These are phyloP conservation scores for Aspergillus ustus DNA, from an alignment of 2,329 filamentous ascomycete species.

Conservation along the genomic window DNA sequence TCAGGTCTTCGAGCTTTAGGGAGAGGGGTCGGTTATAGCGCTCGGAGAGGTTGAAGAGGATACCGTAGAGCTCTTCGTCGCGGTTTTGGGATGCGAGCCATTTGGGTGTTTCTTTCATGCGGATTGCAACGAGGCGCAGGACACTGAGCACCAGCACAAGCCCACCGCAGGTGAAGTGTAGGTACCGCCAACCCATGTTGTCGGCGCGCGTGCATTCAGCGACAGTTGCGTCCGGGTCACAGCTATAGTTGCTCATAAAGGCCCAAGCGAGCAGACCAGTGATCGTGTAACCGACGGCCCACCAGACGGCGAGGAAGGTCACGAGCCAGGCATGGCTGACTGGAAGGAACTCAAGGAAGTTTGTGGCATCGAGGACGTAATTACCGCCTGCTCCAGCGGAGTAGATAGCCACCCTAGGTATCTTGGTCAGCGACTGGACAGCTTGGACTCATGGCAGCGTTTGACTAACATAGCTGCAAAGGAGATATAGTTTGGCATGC, in stretches of 20 bases:
- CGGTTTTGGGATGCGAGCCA: conserved; percentile 75
- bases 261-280: conserved; percentile 66
- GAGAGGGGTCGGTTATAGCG: conserved; percentile 10
- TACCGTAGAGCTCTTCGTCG: conserved; percentile 75
- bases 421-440: neutral
- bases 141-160: conserved; percentile 75
- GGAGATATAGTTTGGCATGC: conserved; percentile 67
- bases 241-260: conserved; percentile 71
- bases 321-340: conserved; percentile 70
- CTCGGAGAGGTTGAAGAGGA: conserved; percentile 48
- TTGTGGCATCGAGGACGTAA: conserved; percentile 76
- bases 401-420: conserved; percentile 11
- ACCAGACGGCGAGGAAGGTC: conserved; percentile 78
- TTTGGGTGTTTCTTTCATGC: conserved; percentile 83
- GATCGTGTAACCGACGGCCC: conserved; percentile 66
- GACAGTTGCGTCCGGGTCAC: conserved; percentile 33
- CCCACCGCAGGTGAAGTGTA: conserved; percentile 70
- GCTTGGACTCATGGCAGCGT: conserved; percentile 26
- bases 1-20: neutral
- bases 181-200: conserved; percentile 73
- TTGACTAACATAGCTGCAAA: conserved; percentile 24
- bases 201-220: conserved; percentile 51
- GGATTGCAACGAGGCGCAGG: conserved; percentile 76
- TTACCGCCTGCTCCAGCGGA: conserved; percentile 67
- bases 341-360: conserved; percentile 82